Conservation (phyloP, 345 rosid species). For the Eucalyptus shirleyi region DNA sequence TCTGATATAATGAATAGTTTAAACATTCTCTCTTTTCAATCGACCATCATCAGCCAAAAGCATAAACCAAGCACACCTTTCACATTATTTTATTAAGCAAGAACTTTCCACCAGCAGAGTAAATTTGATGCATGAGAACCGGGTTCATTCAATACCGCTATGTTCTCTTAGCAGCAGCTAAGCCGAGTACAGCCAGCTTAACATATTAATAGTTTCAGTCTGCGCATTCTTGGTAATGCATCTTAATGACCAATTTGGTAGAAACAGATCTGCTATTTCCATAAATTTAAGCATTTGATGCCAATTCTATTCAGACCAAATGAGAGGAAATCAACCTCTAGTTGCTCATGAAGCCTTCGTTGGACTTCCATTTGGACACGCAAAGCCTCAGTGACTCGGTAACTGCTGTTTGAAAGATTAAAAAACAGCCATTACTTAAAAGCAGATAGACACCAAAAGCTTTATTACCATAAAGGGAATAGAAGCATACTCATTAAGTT, state of each 20-base stretch:
- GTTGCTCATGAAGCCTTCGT: constrained; percentile 80
- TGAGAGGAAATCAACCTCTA: constrained; percentile 54
- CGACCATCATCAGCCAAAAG: background rate
- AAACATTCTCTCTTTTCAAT: background rate
- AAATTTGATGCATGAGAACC: background rate
- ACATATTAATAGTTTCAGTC: background rate
- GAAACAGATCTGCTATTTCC: background rate
- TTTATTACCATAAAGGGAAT: background rate
- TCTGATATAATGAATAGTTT: background rate
- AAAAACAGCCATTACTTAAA: background rate
- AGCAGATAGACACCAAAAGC: background rate
- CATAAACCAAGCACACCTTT: background rate
- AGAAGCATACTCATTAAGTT: constrained; percentile 58
- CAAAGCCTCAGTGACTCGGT: constrained; percentile 87
- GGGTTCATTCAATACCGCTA: background rate
- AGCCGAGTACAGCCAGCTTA: background rate
- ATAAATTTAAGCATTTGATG: background rate
- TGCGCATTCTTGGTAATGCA: background rate
- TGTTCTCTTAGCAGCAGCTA: background rate
- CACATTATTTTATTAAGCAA: background rate
- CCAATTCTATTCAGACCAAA: background rate
- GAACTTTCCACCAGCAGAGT: background rate
- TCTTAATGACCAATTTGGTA: background rate
- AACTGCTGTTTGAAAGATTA: constrained; percentile 40
- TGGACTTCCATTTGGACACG: constrained; percentile 98